Base-by-base conservation (phyloP, 768 basidiomycete species). In the Tricholoma hemisulphureum region DNA sequence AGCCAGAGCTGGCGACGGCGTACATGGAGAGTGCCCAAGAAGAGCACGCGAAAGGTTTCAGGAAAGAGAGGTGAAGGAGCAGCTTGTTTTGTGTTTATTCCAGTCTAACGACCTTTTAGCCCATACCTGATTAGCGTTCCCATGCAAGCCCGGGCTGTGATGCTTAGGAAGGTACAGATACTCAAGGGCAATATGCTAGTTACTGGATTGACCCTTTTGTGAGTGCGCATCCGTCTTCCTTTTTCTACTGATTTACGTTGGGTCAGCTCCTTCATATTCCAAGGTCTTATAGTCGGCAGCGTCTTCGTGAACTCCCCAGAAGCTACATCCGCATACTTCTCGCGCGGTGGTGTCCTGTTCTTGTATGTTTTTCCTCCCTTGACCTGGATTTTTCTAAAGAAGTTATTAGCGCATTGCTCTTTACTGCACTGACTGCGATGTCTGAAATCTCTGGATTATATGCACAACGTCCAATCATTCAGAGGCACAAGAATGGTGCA, bases 271-370 rank as follows among this genome's bases (percentile, higher is more conserved):
- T 86, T 83, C 66, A 62, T 84, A 28, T 73, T 85, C 61, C 78
- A 81, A 61, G 75, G 70, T 26, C 56, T 79, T 7, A 78, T 81
- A 61, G 78, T 87, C 51, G 88, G 89, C 24, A 84, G 83, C 0
- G 80, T 89, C 26, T 93, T 89, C 76, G 75, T 83, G 57, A 74
- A 79, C 8, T 71, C 85, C 31, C 75, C 81, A 0, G 73, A 82
- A 14, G 73, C 74, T 8, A 89, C 89, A 1, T 69, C 75, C 13
- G 83, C 82, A 10, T 87, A 82, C 66, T 91, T 89, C 76, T 85
- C 87, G n/a, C 82, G 91, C 18, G 89, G 89, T 37, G 86, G 90
- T 72, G 77, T 88, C 21, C 74, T 93, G n/a, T 92, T 89, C 80
- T 90, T 91, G 81, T 87, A 67, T 31, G 82, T 72, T 24, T 10